Evolutionary conservation across 2,329 filamentous ascomycete genomes (phyloP), one percentile per base, ranked within the genome.

Genomic region (Rhexocercosporidium sp.): DNA sequence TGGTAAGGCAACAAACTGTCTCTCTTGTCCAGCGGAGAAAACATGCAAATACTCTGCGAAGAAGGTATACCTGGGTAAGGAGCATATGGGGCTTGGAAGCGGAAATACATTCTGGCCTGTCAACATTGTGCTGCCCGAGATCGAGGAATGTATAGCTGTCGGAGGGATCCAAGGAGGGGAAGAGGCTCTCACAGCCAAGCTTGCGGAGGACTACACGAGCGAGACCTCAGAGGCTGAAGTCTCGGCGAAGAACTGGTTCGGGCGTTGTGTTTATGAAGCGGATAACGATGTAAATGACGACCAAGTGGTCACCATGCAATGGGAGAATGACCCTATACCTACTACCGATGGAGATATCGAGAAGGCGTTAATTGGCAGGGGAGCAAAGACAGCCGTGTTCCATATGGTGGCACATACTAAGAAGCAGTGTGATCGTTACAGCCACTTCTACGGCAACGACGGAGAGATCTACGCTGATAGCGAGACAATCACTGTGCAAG

Each of bases 241-340:
- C 1, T 82, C 82, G 3, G 80, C 81, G 5, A 81, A 84, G 11
- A 90, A 90, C 71, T 91, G 94, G 93, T 98, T 94, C 76, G 96
- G 96, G 0, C 88, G 95, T n/a, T 99, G 96, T 76, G 96, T 98
- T 1, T 98, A 90, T 80, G 96, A 97, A 77, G 84, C 90, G 4
- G 94, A 97, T 80, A 99, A 98, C 79, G 90, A 96, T 75, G 96
- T 98, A 49, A 93, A 90, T 75, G 96, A 99, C 78, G 93, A 98
- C 75, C 95, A 98, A 78, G 86, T 91, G 29, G 96, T 98, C 22
- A 95, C 92, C 0, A 88, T 98, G 62, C 88, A 86, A 3, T 98
- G 95, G 94, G 91, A 94, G 14, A 92, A 96, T 53, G 89, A 92
- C 67, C 81, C 81, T 0, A 71, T 82, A 1, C 75, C 78, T 16